Conservation (phyloP, 352 stramenopile genomes). For the Phytopythium cucurbitacearum region DNA sequence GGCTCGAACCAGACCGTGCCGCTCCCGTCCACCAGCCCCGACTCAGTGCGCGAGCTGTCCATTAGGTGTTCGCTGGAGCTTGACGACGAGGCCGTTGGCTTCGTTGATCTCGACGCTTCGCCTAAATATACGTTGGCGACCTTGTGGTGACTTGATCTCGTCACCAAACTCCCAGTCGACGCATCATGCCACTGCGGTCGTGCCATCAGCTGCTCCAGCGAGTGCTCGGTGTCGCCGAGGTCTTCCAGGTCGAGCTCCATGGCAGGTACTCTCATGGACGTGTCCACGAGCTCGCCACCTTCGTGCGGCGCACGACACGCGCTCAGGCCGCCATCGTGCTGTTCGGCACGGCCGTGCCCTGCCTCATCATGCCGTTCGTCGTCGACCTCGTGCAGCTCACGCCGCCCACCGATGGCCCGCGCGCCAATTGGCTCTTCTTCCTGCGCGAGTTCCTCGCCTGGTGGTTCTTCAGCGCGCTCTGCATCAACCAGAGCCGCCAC, state of each 20-base stretch:
- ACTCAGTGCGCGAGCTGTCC: too few species aligned
- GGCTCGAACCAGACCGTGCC: constrained; percentile 50
- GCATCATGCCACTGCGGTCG: too few species aligned
- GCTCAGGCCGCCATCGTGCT: constrained; percentile 6
- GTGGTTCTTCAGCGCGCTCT: constrained; percentile 13
- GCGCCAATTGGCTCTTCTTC: constrained; percentile 15
- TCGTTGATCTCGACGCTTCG: background rate
- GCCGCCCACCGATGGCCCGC: constrained; percentile 5
- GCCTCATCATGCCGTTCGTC: constrained; percentile 12
- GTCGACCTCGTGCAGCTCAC: constrained; percentile 14
- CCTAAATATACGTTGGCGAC: too few species aligned
- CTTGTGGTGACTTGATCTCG: too few species aligned
- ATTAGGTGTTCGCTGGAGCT: too few species aligned
- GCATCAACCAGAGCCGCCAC: constrained; percentile 13
- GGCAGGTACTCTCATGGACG: constrained; percentile 13
- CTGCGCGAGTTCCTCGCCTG: constrained; percentile 12
- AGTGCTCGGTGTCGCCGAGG: background rate
- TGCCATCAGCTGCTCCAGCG: background rate
- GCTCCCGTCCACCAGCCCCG: background rate
- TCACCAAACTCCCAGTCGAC: too few species aligned
- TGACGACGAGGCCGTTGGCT: background rate
- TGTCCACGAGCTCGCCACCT: constrained; percentile 7
- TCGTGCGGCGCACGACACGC: constrained; percentile 7
- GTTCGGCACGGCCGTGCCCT: constrained; percentile 12
- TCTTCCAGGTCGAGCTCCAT: constrained; percentile 16